phyloP scores from a whole-genome alignment of 202 grass and related monocot genomes.

The Zoysia matrella region DNA sequence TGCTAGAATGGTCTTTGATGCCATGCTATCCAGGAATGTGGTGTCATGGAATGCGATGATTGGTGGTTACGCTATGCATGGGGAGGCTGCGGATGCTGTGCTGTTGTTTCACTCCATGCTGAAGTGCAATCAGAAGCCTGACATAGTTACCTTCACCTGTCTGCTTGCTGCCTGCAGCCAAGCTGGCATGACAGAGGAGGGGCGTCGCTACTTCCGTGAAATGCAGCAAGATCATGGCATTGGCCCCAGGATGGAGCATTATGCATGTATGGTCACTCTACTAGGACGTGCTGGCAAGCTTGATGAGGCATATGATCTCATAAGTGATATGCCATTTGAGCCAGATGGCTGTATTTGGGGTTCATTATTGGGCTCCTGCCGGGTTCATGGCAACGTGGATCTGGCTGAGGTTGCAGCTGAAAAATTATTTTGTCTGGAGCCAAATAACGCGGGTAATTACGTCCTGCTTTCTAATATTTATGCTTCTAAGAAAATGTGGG shows the following conservation, averaged over 20 bases:
- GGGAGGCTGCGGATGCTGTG: conserved; percentile 61
- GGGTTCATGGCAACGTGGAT: conserved; percentile 59
- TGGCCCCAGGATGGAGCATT: conserved; percentile 63
- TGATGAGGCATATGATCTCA: conserved; percentile 62
- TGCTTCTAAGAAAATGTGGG: conserved; percentile 71
- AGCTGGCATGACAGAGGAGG: conserved; percentile 58
- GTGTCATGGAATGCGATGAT: conserved; percentile 93
- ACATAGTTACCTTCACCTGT: conserved; percentile 77
- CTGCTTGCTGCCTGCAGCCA: conserved; percentile 67
- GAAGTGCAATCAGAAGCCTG: conserved; percentile 49
- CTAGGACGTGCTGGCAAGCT: conserved; percentile 62
- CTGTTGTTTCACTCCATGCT: conserved; percentile 70
- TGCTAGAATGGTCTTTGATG: conserved; percentile 67
- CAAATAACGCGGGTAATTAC: conserved; percentile 67
- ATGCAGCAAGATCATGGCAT: conserved; percentile 59
- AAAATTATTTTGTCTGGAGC: conserved; percentile 64
- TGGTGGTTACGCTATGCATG: conserved; percentile 83
- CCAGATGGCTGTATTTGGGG: conserved; percentile 70
- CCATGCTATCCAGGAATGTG: conserved; percentile 56
- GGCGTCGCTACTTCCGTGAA: conserved; percentile 52
- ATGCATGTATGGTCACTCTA: conserved; percentile 71
- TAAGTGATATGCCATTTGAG: conserved; percentile 63
- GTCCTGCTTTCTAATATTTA: conserved; percentile 80
- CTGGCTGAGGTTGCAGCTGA: conserved; percentile 61
- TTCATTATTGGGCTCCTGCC: conserved; percentile 64